Base-by-base conservation (phyloP, 2,329 filamentous ascomycete genomes). In the Sarocladium oryzae region DNA sequence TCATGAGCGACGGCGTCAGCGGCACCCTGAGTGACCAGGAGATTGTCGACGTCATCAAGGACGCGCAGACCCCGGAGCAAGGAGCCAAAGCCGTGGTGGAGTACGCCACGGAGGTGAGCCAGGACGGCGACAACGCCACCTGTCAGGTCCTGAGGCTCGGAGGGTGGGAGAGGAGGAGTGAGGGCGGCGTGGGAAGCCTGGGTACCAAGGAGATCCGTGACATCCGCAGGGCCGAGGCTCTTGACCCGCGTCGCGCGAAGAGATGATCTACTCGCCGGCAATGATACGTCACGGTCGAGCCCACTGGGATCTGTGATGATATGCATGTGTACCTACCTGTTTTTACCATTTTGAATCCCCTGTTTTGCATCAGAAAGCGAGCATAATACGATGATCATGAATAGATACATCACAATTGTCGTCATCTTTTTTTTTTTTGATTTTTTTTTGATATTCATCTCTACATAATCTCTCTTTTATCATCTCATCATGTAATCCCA, bases 41-140 rank as follows among this genome's bases (percentile, higher is more conserved):
- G 70, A 89, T 97, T 55, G 91, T 96, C 26, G 93, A 99, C 64
- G 84, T 97, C 28, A 78, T 97, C 61, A 97, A 97, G 68, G 93
- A 99, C 69, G 88, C 90, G 4, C 84, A 78, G 62, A 97, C 92
- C 0, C 93, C 93, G 0, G 92, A 96, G 58, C 82, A 95, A 64
- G 93, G 84, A 2, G 84, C 89, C 1, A 78, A 77, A 53, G 82
- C 85, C 55, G 81, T 99, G 7, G 89, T 96, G 24, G 81, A 82
- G 52, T 96, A 93, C 67, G 90, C 92, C 1, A 93, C 88, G 0
- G 93, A 97, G 69, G 87, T 96, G 3, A 84, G 81, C 23, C 74
- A 59, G 15, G 75, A 74, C 61, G 84, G 83, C 9, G 84, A 87
- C 63, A 87, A 87, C 61, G 82, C 83, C 5, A 87, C 83, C 1